These are phyloP conservation scores for Saccharomycopsis synnaedendra DNA, from an alignment of 805 yeast genomes.

Conservation along the genomic window DNA sequence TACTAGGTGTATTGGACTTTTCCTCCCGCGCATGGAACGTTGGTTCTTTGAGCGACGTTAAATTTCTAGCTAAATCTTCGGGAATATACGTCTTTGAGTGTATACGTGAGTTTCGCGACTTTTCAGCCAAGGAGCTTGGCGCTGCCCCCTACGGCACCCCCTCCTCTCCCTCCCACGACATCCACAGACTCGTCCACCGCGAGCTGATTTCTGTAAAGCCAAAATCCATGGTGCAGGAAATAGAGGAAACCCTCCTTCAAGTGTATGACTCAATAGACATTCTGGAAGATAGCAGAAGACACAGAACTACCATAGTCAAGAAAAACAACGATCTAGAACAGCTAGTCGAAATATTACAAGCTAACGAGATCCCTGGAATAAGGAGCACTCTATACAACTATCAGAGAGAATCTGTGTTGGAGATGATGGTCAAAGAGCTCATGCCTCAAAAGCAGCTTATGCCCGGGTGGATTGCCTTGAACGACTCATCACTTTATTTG, in stretches of 20 bases:
- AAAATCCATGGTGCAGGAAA: constrained; percentile 9
- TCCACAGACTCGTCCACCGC: constrained; percentile 27
- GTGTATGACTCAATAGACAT: constrained; percentile 15
- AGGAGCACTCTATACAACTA: constrained; percentile 41
- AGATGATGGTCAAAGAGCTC: constrained; percentile 47
- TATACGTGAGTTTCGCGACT: constrained; percentile 10
- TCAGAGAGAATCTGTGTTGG: constrained; percentile 48
- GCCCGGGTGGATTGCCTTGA: constrained; percentile 22
- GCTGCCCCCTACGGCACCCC: constrained; percentile 10
- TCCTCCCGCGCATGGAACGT: constrained; percentile 28
- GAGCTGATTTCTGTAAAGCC: neutral
- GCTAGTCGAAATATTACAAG: constrained; percentile 19
- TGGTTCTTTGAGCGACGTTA: neutral
- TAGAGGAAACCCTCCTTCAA: neutral
- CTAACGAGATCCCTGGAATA: constrained; percentile 33
- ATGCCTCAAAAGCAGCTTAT: constrained; percentile 22
- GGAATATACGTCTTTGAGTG: neutral
- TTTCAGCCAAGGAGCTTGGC: constrained; percentile 18
- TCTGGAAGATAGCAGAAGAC: constrained; percentile 13
- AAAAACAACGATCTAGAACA: constrained; percentile 16
- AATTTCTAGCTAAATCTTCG: neutral
- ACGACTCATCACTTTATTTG: constrained; percentile 21
- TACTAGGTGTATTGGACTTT: constrained; percentile 35
- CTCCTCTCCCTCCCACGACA: constrained; percentile 16
- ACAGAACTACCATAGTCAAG: constrained; percentile 8